Evolutionary conservation across 495 filamentous ascomycete species (phyloP).

Genomic region (Talaromyces adpressus): DNA sequence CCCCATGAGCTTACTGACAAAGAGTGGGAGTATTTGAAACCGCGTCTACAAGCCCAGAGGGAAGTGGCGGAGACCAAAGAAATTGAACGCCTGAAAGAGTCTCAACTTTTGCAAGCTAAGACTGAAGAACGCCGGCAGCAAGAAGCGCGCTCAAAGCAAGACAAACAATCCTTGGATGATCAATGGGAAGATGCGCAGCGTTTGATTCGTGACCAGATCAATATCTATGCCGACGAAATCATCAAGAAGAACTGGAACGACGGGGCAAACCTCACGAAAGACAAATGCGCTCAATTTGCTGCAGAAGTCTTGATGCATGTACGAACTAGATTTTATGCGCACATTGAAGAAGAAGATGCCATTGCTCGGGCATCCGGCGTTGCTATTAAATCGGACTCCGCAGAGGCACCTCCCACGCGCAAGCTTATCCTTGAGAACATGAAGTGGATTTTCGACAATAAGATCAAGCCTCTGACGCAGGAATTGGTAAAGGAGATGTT

Average conservation of each 20-base stretch:
- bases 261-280: slow-evolving; percentile 48
- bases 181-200: slow-evolving; percentile 63
- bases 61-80: slow-evolving; percentile 50
- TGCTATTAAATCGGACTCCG: slow-evolving; percentile 32
- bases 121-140: slow-evolving; percentile 32
- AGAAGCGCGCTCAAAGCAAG: slow-evolving; percentile 43
- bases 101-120: slow-evolving; percentile 35
- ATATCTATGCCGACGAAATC: slow-evolving; percentile 55
- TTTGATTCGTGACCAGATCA: slow-evolving; percentile 52
- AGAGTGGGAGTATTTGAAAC: slow-evolving; percentile 58
- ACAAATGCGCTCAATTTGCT: slow-evolving; percentile 57
- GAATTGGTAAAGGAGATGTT: slow-evolving; percentile 59
- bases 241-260: slow-evolving; percentile 52
- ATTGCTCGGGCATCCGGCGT: slow-evolving; percentile 35
- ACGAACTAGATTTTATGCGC: slow-evolving; percentile 53
- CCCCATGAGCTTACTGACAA: slow-evolving; percentile 53
- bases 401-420: slow-evolving; percentile 45
- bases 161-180: slow-evolving; percentile 52
- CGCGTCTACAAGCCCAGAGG: slow-evolving; percentile 57
- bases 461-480: slow-evolving; percentile 61
- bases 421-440: slow-evolving; percentile 72
- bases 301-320: slow-evolving; percentile 57
- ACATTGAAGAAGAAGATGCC: slow-evolving; percentile 43
- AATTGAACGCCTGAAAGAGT: slow-evolving; percentile 31
- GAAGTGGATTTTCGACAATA: slow-evolving; percentile 76